A percentile compares a stretch with the other conserved stretches of the same genome.
Conservation (phyloP, 208 protist genomes). For the Phytomonas sp. region DNA sequence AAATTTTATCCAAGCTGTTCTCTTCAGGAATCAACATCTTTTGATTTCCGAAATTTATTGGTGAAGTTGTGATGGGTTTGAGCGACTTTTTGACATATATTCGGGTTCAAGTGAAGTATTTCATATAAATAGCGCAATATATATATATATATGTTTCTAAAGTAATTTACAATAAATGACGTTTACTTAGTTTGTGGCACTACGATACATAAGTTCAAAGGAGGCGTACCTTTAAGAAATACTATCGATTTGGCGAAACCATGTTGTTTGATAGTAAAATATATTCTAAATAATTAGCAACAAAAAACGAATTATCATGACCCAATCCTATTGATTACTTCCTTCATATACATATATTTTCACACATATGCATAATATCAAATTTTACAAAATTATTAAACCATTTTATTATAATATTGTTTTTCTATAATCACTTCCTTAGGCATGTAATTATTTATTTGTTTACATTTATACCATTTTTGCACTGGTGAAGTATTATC, state of each 20-base stretch:
- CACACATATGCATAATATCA: background rate
- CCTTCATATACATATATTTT: background rate
- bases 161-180: too few species aligned
- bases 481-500: background rate
- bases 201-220: background rate
- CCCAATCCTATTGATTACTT: background rate
- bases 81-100: too few species aligned
- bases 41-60: too few species aligned
- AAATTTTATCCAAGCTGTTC: too few species aligned
- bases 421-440: background rate
- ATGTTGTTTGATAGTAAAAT: background rate
- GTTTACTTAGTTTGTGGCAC: too few species aligned
- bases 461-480: conserved; percentile 2
- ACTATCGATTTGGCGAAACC: background rate
- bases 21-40: too few species aligned
- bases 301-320: background rate
- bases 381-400: background rate
- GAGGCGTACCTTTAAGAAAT: background rate
- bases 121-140: background rate
- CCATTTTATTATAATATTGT: background rate
- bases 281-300: background rate
- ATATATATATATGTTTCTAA: background rate
- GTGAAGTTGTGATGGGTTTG: too few species aligned
- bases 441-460: conserved; percentile 10
- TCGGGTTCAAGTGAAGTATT: background rate